Base-by-base conservation (phyloP, 2,329 filamentous ascomycete genomes). In the Metarhizium rileyi region DNA sequence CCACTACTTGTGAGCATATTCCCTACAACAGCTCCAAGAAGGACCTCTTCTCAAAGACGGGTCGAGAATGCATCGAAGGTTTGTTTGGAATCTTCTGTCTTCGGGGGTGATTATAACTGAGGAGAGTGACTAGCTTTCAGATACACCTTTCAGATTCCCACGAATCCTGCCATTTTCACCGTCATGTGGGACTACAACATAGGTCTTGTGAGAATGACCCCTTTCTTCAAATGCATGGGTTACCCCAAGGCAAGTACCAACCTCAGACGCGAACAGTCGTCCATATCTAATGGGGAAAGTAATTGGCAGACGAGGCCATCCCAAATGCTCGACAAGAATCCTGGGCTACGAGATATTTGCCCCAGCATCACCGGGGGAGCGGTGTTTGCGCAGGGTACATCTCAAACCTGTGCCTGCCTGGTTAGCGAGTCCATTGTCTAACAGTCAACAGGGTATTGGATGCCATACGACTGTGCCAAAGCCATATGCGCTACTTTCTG, bases 141-240 rank as follows among this genome's bases (percentile, higher is more conserved):
- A 59, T 97, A 96, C 66, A 81, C 80, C 33, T 96, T 94, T 72
- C 78, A 75, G 57, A 64, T 85, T 3, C 86, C 86, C 0, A 80
- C 75, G 10, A 78, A 86, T 43, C 76, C 83, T 2, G 76, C 74
- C 54, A 74, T 78, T 47, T 90, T 86, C 64, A 80, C 79, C 1
- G 83, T 97, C 53, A 90, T 96, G 80, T 98, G 93, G 93, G 93
- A 98, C 66, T 96, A 96, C 70, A 91, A 94, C 59, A 81, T 91
- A 53, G 93, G 93, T 8, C 82, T 97, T 27, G 90, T 97, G 54
- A 84, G 91, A 53, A 94, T 95, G 67, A 96, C 90, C 2, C 86
- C 90, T 26, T 87, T 97, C 63, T 97, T 97, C 77, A 95, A 95
- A 66, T 90, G 87, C 56, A 84, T 84, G 63, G 83, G 85, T 55